Conservation (phyloP, 805 yeast genomes). For the Candida suzukii region DNA sequence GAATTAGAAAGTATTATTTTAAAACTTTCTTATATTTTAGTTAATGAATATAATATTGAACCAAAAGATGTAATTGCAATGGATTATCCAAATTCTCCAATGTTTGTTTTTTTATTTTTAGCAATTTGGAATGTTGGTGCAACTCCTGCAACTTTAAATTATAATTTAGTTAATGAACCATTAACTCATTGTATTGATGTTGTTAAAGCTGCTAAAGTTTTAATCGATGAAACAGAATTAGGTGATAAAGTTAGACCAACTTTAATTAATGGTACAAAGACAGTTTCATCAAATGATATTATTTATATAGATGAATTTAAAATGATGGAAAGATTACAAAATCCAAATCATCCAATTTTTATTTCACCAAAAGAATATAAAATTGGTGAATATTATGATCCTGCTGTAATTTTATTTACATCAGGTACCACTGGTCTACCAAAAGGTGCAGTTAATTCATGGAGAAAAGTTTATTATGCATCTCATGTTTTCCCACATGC, state of each 20-base stretch:
- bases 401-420: constrained; percentile 69
- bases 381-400: constrained; percentile 40
- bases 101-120: constrained; percentile 66
- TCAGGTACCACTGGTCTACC: constrained; percentile 90
- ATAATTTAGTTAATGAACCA: constrained; percentile 60
- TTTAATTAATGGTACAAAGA: constrained; percentile 33
- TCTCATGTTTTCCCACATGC: constrained; percentile 56
- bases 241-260: neutral
- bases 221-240: constrained; percentile 56
- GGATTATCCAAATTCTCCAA: constrained; percentile 69
- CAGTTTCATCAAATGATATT: constrained; percentile 22
- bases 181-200: constrained; percentile 66
- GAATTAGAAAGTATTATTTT: constrained; percentile 57
- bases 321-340: neutral
- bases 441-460: constrained; percentile 78
- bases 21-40: constrained; percentile 53
- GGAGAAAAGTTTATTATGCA: constrained; percentile 72
- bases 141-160: constrained; percentile 71
- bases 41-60: constrained; percentile 51
- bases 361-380: neutral
- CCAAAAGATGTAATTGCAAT: constrained; percentile 60
- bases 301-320: constrained; percentile 9
- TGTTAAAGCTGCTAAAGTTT: constrained; percentile 50
- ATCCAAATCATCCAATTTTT: neutral
- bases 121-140: constrained; percentile 85